Evolutionary conservation across 1,284 basidiomycete species (phyloP).

Genomic region (Marasmius oreades): DNA sequence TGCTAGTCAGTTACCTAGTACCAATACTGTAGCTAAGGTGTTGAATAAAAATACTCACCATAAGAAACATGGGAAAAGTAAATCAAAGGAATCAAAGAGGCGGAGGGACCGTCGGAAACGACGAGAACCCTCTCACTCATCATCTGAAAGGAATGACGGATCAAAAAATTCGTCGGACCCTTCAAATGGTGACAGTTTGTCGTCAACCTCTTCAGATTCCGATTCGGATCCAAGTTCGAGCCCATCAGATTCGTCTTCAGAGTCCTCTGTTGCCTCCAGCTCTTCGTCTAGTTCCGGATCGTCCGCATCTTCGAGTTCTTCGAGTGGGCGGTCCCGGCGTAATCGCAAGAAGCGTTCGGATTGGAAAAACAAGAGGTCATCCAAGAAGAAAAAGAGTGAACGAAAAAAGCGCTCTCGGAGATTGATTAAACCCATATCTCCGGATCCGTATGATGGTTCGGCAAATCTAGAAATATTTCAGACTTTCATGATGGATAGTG

Average conservation of each 20-base stretch:
- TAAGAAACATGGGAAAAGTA: background rate
- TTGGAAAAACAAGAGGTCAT: background rate
- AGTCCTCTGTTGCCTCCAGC: background rate
- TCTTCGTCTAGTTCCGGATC: background rate
- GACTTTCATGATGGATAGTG: background rate
- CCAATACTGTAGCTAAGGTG: background rate
- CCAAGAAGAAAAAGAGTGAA: background rate
- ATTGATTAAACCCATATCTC: constrained; percentile 1
- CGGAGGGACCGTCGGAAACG: background rate
- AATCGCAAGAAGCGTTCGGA: background rate
- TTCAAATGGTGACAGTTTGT: background rate
- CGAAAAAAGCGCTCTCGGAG: background rate
- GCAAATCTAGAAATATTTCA: constrained; percentile 4
- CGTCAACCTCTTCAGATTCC: background rate
- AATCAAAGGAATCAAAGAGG: background rate
- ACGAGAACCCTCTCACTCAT: background rate
- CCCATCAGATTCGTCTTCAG: background rate
- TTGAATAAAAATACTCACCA: background rate
- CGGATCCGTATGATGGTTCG: constrained; percentile 5
- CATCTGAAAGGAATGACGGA: background rate
- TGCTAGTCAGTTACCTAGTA: background rate
- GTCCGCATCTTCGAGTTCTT: background rate
- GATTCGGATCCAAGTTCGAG: background rate
- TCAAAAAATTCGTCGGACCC: no score
- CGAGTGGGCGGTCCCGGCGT: background rate